Base-by-base conservation (phyloP, 768 basidiomycete genomes). In the Kwoniella dendrophila region DNA sequence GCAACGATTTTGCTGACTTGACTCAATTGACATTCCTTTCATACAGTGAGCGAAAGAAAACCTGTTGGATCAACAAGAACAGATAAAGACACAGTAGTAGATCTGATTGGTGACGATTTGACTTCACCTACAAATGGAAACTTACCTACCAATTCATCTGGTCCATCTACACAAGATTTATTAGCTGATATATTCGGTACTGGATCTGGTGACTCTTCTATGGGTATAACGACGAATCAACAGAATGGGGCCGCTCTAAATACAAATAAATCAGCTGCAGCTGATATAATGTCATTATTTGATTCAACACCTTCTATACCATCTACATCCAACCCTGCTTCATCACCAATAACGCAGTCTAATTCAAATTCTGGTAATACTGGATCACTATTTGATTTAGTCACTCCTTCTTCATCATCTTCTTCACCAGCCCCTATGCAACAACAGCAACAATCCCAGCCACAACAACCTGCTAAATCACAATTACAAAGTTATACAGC, bases 211-310 rank as follows among this genome's bases (percentile, higher is more conserved):
- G 41, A 20, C 6, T 77, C n/a, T n/a, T n/a, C n/a, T n/a, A n/a
- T n/a, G n/a, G n/a, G n/a, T n/a, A n/a, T n/a, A n/a, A n/a, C n/a
- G n/a, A 30, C 83, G 10, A 59, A 83, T 24, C 32, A 80, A 24
- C 40, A 81, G 1, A 50, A 80, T 4, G 77, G 84, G 0, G 76
- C 83, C 34, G 22, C n/a, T n/a, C n/a, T n/a, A n/a, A n/a, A n/a
- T n/a, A n/a, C n/a, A n/a, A n/a, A 61, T 6, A 83, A 85, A 57
- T 85, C 86, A 12, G 72, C 75, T 8, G 86, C 93, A 45, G 86
- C 93, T 71, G 94, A 97, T 78, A 97, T 98, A 68, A 86, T 97
- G 64, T 87, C 90, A 27, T 84, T 98, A 22, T 98, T 97, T 73
- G 88, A 85, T 30, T 78, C 85, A 7, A 78, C 82, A 5, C 47